phyloP scores from a whole-genome alignment of 2,329 filamentous ascomycete genomes.

The Ustilaginoidea virens region DNA sequence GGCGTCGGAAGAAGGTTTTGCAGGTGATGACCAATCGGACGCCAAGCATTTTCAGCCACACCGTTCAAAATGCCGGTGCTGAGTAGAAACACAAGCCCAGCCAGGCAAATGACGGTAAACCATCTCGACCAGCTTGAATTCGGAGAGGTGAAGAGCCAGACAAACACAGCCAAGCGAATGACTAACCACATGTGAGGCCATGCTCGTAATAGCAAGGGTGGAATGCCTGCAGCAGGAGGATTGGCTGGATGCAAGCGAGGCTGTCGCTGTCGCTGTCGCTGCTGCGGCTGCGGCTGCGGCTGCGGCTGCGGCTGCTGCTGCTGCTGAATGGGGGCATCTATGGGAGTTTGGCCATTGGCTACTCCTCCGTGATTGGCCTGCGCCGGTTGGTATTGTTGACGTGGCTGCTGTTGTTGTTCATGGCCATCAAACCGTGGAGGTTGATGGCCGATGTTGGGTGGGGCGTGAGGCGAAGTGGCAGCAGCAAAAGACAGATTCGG shows the following conservation, averaged over 20 bases:
- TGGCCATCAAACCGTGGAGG: too few relatives aligned
- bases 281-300: neutral
- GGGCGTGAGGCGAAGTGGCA: neutral
- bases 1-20: constrained; percentile 40
- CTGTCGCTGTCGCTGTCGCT: constrained; percentile 2
- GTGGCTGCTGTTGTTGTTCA: constrained; percentile 9
- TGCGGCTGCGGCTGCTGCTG: constrained; percentile 1
- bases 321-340: too few relatives aligned
- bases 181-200: constrained; percentile 50
- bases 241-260: constrained; percentile 21
- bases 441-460: constrained; percentile 3
- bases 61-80: constrained; percentile 45
- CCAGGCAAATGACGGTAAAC: constrained; percentile 37
- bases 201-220: constrained; percentile 20
- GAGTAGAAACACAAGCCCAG: constrained; percentile 39
- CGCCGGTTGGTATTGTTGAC: constrained; percentile 5
- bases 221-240: constrained; percentile 17
- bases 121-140: constrained; percentile 43
- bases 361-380: too few relatives aligned
- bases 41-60: constrained; percentile 37
- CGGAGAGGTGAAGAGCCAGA: constrained; percentile 49
- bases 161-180: constrained; percentile 39
- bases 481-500: constrained; percentile 3
- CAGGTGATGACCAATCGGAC: constrained; percentile 41
- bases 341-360: too few relatives aligned